These are phyloP conservation scores for Protomyces inundatus DNA, from an alignment of 1,139 yeast genomes.

Conservation along the genomic window DNA sequence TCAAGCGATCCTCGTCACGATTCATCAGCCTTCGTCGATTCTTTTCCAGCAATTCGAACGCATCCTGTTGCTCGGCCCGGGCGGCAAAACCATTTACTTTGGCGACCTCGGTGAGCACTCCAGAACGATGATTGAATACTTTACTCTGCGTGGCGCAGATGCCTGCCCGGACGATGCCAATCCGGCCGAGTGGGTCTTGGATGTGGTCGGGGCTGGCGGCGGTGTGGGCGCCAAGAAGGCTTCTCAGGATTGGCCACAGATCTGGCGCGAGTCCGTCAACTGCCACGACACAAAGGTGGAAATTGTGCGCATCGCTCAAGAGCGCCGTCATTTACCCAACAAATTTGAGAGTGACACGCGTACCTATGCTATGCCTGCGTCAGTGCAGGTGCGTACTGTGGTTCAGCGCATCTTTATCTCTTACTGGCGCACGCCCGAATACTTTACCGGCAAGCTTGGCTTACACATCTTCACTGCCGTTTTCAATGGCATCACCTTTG, in stretches of 20 bases:
- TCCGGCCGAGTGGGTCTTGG: slow-evolving; percentile 81
- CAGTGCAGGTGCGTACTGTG: slow-evolving; percentile 51
- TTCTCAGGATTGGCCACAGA: slow-evolving; percentile 56
- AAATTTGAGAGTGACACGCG: neutral
- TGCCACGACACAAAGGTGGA: slow-evolving; percentile 40
- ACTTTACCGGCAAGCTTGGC: slow-evolving; percentile 50
- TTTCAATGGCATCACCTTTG: slow-evolving; percentile 51
- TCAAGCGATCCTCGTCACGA: slow-evolving; percentile 68
- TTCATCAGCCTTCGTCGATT: slow-evolving; percentile 60
- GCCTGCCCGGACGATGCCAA: slow-evolving; percentile 64
- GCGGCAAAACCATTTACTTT: slow-evolving; percentile 74
- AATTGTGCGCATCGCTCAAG: slow-evolving; percentile 26
- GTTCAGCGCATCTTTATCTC: slow-evolving; percentile 53
- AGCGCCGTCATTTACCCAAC: neutral
- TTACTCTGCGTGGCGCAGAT: slow-evolving; percentile 61
- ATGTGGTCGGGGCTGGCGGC: slow-evolving; percentile 75
- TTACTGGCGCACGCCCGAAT: slow-evolving; percentile 70
- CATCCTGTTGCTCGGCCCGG: slow-evolving; percentile 60
- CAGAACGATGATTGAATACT: slow-evolving; percentile 55
- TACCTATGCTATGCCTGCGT: slow-evolving; percentile 43
- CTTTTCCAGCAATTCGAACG: slow-evolving; percentile 68
- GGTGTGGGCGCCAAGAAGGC: slow-evolving; percentile 61
- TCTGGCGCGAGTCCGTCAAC: slow-evolving; percentile 59
- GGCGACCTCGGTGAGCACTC: slow-evolving; percentile 71
- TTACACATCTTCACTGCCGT: slow-evolving; percentile 49